A percentile compares a stretch with the other conserved stretches of the same genome.
phyloP scores from a whole-genome alignment of 2,329 filamentous ascomycete species.

The Aspergillus pseudoviridinutans region DNA sequence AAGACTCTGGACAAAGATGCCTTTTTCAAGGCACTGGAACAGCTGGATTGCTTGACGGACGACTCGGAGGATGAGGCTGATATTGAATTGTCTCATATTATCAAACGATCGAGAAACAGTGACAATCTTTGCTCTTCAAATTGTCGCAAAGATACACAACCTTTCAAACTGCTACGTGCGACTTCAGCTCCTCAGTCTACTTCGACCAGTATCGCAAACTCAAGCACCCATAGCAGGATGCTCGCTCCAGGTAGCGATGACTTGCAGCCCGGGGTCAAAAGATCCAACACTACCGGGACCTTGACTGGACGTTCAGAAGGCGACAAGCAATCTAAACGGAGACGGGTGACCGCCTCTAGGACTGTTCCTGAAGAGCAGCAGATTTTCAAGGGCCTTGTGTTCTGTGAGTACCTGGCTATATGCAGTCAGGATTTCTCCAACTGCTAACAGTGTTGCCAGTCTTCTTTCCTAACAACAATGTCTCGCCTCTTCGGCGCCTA shows the following conservation, averaged over 20 bases:
- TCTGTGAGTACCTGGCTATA: constrained; percentile 46
- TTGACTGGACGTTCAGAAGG: constrained; percentile 10
- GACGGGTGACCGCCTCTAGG: constrained; percentile 37
- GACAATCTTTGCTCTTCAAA: background rate
- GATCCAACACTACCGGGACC: constrained; percentile 10
- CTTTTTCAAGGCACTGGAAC: constrained; percentile 36
- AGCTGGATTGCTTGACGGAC: constrained; percentile 25
- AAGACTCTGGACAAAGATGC: constrained; percentile 24
- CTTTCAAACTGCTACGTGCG: background rate
- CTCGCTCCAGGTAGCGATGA: background rate
- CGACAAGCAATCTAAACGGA: constrained; percentile 20
- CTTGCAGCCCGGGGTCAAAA: constrained; percentile 5
- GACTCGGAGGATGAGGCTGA: constrained; percentile 22
- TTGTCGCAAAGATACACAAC: background rate
- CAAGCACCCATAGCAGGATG: background rate
- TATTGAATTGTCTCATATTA: constrained; percentile 15
- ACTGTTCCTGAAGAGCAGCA: constrained; percentile 51
- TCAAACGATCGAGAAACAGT: constrained; percentile 7
- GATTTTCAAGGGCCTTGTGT: constrained; percentile 58
- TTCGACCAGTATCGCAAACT: background rate
- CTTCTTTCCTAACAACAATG: constrained; percentile 79
- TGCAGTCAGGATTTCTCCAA: constrained; percentile 3
- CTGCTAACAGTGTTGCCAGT: constrained; percentile 30
- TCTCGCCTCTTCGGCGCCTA: constrained; percentile 60
- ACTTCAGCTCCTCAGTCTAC: constrained; percentile 2